A percentile compares a stretch with the other conserved stretches of the same genome.
Evolutionary conservation across 768 basidiomycete species (phyloP).

Genomic region (Podaxis sp.): DNA sequence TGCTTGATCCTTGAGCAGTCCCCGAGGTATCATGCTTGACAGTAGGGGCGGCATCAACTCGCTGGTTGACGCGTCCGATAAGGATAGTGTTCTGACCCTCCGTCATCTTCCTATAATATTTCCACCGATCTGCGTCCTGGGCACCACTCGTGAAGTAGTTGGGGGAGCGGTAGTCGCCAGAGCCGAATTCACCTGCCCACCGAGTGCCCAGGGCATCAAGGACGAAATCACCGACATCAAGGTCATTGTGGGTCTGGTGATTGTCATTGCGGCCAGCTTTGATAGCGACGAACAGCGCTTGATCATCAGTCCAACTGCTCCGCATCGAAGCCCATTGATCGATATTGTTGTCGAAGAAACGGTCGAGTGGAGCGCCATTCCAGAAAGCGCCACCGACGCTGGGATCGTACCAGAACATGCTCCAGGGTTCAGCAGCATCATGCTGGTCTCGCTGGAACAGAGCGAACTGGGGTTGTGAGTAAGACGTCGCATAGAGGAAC

Average conservation of each 20-base stretch:
- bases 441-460: slow-evolving; percentile 89
- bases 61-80: slow-evolving; percentile 74
- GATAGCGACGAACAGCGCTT: slow-evolving; percentile 81
- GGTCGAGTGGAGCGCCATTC: slow-evolving; percentile 79
- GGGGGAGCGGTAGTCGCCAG: slow-evolving; percentile 69
- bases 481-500: slow-evolving; percentile 70
- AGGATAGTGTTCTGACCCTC: slow-evolving; percentile 96
- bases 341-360: slow-evolving; percentile 64
- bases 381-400: slow-evolving; percentile 84
- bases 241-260: slow-evolving; percentile 93
- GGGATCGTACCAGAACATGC: slow-evolving; percentile 93
- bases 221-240: slow-evolving; percentile 94
- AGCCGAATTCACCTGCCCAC: slow-evolving; percentile 94
- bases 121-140: slow-evolving; percentile 73
- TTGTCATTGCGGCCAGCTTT: slow-evolving; percentile 79
- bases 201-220: slow-evolving; percentile 89
- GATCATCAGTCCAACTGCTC: slow-evolving; percentile 85
- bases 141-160: slow-evolving; percentile 76
- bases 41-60: slow-evolving; percentile 62
- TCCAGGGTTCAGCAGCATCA: slow-evolving; percentile 81
- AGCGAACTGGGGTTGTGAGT: slow-evolving; percentile 65
- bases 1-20: slow-evolving; percentile 81
- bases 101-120: slow-evolving; percentile 94
- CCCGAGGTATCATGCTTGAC: slow-evolving; percentile 46
- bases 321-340: slow-evolving; percentile 93